Evolutionary conservation across 148 eudicot genomes (phyloP).

Genomic region (Camellia lanceoleosa): DNA sequence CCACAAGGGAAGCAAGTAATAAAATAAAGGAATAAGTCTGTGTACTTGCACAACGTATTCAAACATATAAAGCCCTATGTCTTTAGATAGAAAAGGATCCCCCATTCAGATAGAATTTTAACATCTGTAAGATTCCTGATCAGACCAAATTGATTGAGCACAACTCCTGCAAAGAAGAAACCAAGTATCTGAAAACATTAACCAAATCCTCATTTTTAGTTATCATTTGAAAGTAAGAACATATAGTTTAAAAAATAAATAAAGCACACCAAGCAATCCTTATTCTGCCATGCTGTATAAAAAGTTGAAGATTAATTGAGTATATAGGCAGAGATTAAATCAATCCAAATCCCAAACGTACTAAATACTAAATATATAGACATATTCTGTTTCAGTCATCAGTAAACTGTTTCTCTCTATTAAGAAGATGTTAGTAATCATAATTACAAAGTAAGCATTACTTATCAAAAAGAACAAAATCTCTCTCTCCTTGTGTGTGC

Average conservation of each 20-base stretch:
- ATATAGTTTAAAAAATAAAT: not conserved
- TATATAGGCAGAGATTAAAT: not conserved
- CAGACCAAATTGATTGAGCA: slow-evolving; percentile 87
- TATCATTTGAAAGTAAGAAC: too few species aligned
- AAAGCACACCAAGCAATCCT: not conserved
- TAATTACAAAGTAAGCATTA: not conserved
- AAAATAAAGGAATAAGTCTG: too few species aligned
- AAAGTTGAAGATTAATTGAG: not conserved
- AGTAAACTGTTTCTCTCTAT: not conserved
- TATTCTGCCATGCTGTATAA: not conserved
- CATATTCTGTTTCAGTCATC: not conserved
- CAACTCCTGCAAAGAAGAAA: slow-evolving; percentile 94
- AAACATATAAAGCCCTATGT: too few species aligned
- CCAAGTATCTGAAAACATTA: slow-evolving; percentile 74
- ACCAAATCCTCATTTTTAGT: not conserved
- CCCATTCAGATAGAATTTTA: slow-evolving; percentile 96
- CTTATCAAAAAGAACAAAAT: not conserved
- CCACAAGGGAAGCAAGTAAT: too few species aligned
- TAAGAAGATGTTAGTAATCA: not conserved
- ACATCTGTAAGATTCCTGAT: slow-evolving; percentile 94
- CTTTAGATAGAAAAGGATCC: slow-evolving; percentile 89
- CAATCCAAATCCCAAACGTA: not conserved
- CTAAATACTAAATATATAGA: not conserved
- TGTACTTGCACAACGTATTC: too few species aligned
- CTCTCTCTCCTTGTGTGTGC: not conserved